phyloP scores from a whole-genome alignment of 78 protist species.

The Thecamonas trahens region DNA sequence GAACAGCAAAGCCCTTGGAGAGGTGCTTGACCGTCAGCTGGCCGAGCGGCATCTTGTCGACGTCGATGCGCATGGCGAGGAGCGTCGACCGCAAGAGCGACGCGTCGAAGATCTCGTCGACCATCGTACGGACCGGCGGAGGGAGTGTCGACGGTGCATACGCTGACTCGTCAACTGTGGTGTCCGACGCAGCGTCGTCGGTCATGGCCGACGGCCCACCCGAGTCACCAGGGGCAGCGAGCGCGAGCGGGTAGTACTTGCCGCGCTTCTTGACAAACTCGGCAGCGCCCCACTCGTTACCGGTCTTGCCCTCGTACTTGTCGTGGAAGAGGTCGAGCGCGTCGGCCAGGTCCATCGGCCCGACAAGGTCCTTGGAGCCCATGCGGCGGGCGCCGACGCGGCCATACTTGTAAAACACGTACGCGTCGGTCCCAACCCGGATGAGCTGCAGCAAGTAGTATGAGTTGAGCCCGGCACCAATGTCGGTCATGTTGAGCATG shows the following conservation, averaged over 20 bases:
- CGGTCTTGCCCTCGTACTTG: background rate
- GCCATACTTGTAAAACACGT: background rate
- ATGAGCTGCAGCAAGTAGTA: slow-evolving; percentile 38
- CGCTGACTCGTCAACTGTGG: no score
- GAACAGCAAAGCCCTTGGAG: background rate
- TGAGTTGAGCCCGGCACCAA: slow-evolving; percentile 12
- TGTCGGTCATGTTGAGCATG: slow-evolving; percentile 30
- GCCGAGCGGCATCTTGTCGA: slow-evolving; percentile 49
- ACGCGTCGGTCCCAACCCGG: background rate
- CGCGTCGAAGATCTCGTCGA: slow-evolving; percentile 7
- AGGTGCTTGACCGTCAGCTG: background rate
- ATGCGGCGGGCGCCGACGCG: slow-evolving; percentile 27
- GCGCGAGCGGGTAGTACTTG: background rate
- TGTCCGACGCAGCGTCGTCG: no score
- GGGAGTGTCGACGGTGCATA: background rate
- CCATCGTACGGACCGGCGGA: slow-evolving; percentile 1
- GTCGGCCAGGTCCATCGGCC: background rate
- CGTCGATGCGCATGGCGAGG: slow-evolving; percentile 17
- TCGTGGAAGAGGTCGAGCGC: background rate
- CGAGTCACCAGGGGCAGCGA: no score
- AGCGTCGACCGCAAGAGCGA: background rate
- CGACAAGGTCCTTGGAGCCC: background rate
- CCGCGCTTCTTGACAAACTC: background rate
- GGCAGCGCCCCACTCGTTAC: background rate
- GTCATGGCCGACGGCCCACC: no score